phyloP scores from a whole-genome alignment of 2,329 filamentous ascomycete species.

The Pseudogymnoascus sp. region DNA sequence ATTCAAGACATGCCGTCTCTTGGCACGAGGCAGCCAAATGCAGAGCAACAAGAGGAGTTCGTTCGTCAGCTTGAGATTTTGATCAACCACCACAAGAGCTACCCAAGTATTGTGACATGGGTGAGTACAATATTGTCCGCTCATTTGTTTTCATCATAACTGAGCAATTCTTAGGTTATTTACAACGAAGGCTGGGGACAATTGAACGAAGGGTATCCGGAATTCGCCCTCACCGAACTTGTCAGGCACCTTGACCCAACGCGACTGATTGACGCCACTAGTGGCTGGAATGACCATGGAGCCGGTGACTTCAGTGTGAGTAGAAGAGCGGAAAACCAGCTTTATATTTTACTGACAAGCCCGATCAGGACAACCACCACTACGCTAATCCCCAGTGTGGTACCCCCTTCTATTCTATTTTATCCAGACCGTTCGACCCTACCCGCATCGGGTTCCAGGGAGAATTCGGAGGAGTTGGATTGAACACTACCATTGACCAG shows the following conservation, averaged over 20 bases:
- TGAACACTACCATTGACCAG: constrained; percentile 55
- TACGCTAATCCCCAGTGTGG: constrained; percentile 66
- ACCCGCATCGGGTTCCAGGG: constrained; percentile 59
- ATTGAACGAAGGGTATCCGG: constrained; percentile 41
- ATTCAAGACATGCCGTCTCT: constrained; percentile 67
- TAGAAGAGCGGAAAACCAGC: not conserved
- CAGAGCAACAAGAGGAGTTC: constrained; percentile 53
- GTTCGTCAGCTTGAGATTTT: constrained; percentile 47
- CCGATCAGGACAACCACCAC: constrained; percentile 55
- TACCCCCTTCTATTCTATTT: constrained; percentile 55
- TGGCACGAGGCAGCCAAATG: constrained; percentile 32
- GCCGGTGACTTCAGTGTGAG: constrained; percentile 51
- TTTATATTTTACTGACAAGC: not conserved
- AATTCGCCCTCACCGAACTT: constrained; percentile 46
- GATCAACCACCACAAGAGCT: constrained; percentile 31
- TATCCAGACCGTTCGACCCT: constrained; percentile 47
- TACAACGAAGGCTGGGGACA: constrained; percentile 71
- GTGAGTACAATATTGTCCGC: constrained; percentile 28
- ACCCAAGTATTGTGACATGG: constrained; percentile 58
- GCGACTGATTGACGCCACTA: constrained; percentile 53
- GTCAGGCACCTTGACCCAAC: constrained; percentile 53
- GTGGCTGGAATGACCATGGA: constrained; percentile 61
- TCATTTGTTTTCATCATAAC: not conserved
- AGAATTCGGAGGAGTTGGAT: constrained; percentile 62
- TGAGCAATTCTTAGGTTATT: constrained; percentile 39